Base-by-base conservation (phyloP, 1,139 yeast species). In the Yamadazyma spencermartinsiae region DNA sequence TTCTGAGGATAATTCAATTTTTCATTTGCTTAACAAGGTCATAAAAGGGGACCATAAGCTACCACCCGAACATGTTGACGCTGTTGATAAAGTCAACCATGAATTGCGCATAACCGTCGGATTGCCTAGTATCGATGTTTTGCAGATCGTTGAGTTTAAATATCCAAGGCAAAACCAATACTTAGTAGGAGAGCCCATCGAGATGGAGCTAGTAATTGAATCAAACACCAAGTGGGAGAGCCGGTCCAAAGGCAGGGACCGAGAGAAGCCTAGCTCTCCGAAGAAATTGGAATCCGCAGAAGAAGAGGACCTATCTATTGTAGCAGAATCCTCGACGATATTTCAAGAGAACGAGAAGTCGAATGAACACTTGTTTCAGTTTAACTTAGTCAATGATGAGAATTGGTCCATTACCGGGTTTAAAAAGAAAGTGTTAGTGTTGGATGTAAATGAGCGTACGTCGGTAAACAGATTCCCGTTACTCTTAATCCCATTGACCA, bases 361-460 rank as follows among this genome's bases (percentile, higher is more conserved):
- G 25, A 26, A 30, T 14, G 11, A n/a, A 11, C 54, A 54, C 27
- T 25, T 27, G 13, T 68, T 65, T 40, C 72, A 65, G 43, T 36
- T 66, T 3, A 42, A 48, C 2, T 36, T 70, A 10, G 56, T 52
- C 17, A 63, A 60, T 33, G 76, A 71, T 40, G 76, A 70, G 17
- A 74, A 73, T 36, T 86, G 95, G 95, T 60, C 85, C 5, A 60
- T 86, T 6, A 77, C 87, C 1, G 96, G 96, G 1, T 68, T 74
- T 45, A 75, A 74, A 42, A 67, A 62, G 45, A 76, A 78, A 23
- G 59, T 67, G n/a, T 76, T 79, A 39, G 57, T 60, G 11, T 56
- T 71, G 4, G 63, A 54, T 12, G 49, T 47, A 28, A 48, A 41
- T 9, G 29, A 48, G 4, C 35, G 39, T 8, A 51, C 47, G 2